These are phyloP conservation scores for Suillus tomentosus DNA, from an alignment of 768 basidiomycete species.

Conservation along the genomic window DNA sequence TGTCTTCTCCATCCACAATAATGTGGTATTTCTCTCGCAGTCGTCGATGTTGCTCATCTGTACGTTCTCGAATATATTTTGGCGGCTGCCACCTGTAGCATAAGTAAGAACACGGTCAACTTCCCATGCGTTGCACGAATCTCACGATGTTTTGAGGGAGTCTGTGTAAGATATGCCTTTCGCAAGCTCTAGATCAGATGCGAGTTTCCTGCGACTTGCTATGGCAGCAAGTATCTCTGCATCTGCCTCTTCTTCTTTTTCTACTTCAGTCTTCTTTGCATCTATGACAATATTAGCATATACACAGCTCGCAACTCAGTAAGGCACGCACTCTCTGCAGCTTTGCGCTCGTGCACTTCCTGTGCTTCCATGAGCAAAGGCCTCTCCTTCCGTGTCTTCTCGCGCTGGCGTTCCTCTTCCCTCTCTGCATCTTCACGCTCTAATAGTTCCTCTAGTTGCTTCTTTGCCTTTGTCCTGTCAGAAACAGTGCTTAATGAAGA, in stretches of 20 bases:
- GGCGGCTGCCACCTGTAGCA: conserved; percentile 83
- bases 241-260: conserved; percentile 87
- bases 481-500: conserved; percentile 59
- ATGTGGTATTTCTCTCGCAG: conserved; percentile 93
- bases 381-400: conserved; percentile 79
- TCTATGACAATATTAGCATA: conserved; percentile 46
- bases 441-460: conserved; percentile 57
- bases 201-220: conserved; percentile 86
- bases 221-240: conserved; percentile 91
- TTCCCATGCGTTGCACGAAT: conserved; percentile 16
- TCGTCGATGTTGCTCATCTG: conserved; percentile 66
- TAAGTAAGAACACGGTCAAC: conserved; percentile 8
- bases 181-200: conserved; percentile 90
- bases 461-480: conserved; percentile 50
- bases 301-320: conserved; percentile 8
- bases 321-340: conserved; percentile 64
- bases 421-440: conserved; percentile 71
- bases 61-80: conserved; percentile 71
- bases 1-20: conserved; percentile 88
- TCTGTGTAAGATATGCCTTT: conserved; percentile 92
- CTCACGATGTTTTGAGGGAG: conserved; percentile 78
- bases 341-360: conserved; percentile 86
- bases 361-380: conserved; percentile 92
- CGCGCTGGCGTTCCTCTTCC: conserved; percentile 75
- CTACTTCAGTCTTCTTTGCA: conserved; percentile 82